Evolutionary conservation across 2,329 filamentous ascomycete genomes (phyloP).

Genomic region (Cercospora zeina): DNA sequence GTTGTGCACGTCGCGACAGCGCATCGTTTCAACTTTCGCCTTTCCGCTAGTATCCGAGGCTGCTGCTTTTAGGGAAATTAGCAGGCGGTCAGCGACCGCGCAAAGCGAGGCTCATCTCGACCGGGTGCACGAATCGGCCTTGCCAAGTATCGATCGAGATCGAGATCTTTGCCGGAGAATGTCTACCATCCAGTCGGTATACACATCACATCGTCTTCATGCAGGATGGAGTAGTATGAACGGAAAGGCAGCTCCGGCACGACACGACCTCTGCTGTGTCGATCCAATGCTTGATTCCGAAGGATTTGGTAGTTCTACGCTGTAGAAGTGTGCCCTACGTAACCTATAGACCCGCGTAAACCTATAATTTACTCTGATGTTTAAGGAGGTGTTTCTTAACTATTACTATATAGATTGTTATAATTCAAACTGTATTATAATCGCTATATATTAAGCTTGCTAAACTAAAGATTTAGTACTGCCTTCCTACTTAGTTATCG

Average conservation of each 20-base stretch:
- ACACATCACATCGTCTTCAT: neutral
- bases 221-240: neutral
- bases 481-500: too few species aligned
- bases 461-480: too few species aligned
- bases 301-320: neutral
- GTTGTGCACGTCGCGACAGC: neutral
- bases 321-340: too few species aligned
- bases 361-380: too few species aligned
- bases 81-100: neutral
- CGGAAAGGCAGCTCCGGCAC: neutral
- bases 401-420: too few species aligned
- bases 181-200: neutral
- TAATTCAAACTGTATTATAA: too few species aligned
- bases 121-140: neutral
- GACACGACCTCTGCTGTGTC: neutral
- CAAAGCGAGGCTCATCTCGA: neutral
- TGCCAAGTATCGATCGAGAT: constrained; percentile 6
- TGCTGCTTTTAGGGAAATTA: constrained; percentile 7
- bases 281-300: neutral
- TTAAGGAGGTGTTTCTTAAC: too few species aligned
- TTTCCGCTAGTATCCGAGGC: constrained; percentile 1
- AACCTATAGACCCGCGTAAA: too few species aligned
- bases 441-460: too few species aligned
- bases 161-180: neutral
- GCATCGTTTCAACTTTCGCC: constrained; percentile 3